Percentiles rank a stretch among this genome's conserved stretches.
These are phyloP conservation scores for Cladosporium sp. DNA, from an alignment of 2,329 filamentous ascomycete species.

Conservation along the genomic window DNA sequence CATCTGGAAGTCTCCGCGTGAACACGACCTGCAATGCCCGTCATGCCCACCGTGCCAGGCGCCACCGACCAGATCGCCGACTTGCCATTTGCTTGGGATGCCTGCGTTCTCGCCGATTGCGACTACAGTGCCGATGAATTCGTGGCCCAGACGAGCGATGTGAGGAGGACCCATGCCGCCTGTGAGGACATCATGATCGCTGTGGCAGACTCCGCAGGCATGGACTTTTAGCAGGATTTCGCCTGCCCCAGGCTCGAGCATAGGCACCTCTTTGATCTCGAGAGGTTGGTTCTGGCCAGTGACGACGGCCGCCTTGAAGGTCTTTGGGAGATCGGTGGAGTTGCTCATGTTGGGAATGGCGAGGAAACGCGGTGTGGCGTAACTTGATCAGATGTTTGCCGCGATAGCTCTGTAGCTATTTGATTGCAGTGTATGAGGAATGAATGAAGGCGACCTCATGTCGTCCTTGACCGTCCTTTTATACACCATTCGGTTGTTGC, in stretches of 20 bases:
- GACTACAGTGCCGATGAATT: conserved; percentile 68
- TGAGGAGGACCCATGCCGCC: conserved; percentile 54
- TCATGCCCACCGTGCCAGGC: conserved; percentile 71
- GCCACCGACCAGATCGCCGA: conserved; percentile 67
- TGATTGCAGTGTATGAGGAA: too few relatives aligned
- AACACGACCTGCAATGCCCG: conserved; percentile 62
- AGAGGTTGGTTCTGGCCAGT: conserved; percentile 55
- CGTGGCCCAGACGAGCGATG: conserved; percentile 57
- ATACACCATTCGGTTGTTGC: background rate
- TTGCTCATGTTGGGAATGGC: background rate
- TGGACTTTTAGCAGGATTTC: conserved; percentile 70
- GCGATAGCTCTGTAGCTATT: background rate
- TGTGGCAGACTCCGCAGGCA: conserved; percentile 72
- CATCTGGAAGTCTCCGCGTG: conserved; percentile 65
- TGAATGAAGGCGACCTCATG: background rate
- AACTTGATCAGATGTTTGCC: background rate
- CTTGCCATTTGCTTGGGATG: conserved; percentile 57
- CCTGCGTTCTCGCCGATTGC: conserved; percentile 51
- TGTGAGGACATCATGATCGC: conserved; percentile 53
- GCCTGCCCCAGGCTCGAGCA: conserved; percentile 56
- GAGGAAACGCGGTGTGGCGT: background rate
- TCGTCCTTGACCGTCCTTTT: background rate
- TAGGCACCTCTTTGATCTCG: conserved; percentile 58
- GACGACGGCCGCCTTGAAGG: conserved; percentile 67
- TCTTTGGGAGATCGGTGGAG: conserved; percentile 50